phyloP scores from a whole-genome alignment of 495 filamentous ascomycete genomes.

The Annulohypoxylon stygium region DNA sequence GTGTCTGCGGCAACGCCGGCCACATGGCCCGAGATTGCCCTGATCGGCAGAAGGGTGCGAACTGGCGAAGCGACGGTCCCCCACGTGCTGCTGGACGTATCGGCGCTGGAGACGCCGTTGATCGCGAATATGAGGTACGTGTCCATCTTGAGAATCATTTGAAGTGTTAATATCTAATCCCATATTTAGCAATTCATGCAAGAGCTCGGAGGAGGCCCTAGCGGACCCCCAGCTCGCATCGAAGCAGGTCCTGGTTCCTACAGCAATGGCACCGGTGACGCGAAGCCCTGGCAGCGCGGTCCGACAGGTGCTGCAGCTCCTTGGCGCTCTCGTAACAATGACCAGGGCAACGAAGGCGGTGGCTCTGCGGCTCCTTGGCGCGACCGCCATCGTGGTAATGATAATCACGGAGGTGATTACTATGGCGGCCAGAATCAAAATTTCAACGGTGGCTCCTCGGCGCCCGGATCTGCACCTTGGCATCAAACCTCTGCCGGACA shows the following conservation, averaged over 20 bases:
- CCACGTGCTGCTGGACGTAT: conserved; percentile 70
- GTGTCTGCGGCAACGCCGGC: conserved; percentile 94
- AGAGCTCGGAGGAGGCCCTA: conserved; percentile 86
- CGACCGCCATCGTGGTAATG: conserved; percentile 57
- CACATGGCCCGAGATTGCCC: conserved; percentile 96
- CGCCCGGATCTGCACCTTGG: conserved; percentile 76
- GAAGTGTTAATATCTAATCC: conserved; percentile 54
- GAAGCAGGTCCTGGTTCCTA: conserved; percentile 82
- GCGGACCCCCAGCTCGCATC: conserved; percentile 80
- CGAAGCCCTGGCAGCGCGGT: conserved; percentile 92
- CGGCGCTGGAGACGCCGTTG: conserved; percentile 85
- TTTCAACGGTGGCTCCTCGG: conserved; percentile 53
- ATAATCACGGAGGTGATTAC: conserved; percentile 58
- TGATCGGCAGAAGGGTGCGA: conserved; percentile 87
- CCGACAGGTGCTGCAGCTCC: conserved; percentile 91
- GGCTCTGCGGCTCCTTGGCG: conserved; percentile 67
- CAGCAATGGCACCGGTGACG: conserved; percentile 60
- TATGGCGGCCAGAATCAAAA: conserved; percentile 64
- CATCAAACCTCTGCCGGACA: conserved; percentile 71
- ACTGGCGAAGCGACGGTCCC: conserved; percentile 85
- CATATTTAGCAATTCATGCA: conserved; percentile 88
- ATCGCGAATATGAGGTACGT: conserved; percentile 93
- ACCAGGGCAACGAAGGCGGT: conserved; percentile 55
- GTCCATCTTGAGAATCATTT: background rate
- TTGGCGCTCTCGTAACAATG: conserved; percentile 67